A percentile compares a stretch with the other conserved stretches of the same genome.
phyloP scores from a whole-genome alignment of 805 yeast species.

The Yamadazyma insecticola region DNA sequence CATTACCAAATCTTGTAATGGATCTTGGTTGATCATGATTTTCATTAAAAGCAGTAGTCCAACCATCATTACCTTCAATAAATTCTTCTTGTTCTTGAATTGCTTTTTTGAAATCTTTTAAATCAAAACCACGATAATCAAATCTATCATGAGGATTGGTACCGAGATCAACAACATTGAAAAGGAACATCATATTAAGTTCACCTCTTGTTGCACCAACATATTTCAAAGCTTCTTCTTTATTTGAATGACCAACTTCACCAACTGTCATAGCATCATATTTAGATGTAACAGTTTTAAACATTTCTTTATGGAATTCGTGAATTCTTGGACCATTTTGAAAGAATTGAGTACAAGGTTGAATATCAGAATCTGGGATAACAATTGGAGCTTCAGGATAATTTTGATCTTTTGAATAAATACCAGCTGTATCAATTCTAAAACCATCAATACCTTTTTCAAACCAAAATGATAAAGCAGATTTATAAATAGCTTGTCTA shows the following conservation, averaged over 20 bases:
- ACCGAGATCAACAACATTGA: conserved; percentile 37
- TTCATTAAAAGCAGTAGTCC: conserved; percentile 54
- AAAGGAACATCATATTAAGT: conserved; percentile 35
- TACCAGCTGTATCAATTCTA: conserved; percentile 54
- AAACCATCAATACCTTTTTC: conserved; percentile 56
- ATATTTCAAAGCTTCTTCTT: conserved; percentile 39
- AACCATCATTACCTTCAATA: conserved; percentile 47
- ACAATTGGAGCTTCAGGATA: conserved; percentile 48
- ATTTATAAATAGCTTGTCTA: conserved; percentile 37
- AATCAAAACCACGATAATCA: conserved; percentile 26
- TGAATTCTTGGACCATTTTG: conserved; percentile 54
- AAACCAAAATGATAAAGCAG: conserved; percentile 51
- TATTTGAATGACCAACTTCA: conserved; percentile 45
- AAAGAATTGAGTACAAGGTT: conserved; percentile 32
- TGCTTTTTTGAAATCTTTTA: conserved; percentile 40
- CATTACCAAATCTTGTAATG: conserved; percentile 49
- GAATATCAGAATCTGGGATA: conserved; percentile 37
- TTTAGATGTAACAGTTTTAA: conserved; percentile 34
- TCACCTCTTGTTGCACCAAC: conserved; percentile 35
- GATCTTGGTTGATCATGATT: conserved; percentile 61
- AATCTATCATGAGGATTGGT: conserved; percentile 31
- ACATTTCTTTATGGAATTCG: conserved; percentile 53
- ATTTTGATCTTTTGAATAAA: conserved; percentile 45
- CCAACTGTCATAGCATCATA: conserved; percentile 57
- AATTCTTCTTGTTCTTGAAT: conserved; percentile 30